Evolutionary conservation across 768 basidiomycete genomes (phyloP).

Genomic region (Leccinum disarticulatum): DNA sequence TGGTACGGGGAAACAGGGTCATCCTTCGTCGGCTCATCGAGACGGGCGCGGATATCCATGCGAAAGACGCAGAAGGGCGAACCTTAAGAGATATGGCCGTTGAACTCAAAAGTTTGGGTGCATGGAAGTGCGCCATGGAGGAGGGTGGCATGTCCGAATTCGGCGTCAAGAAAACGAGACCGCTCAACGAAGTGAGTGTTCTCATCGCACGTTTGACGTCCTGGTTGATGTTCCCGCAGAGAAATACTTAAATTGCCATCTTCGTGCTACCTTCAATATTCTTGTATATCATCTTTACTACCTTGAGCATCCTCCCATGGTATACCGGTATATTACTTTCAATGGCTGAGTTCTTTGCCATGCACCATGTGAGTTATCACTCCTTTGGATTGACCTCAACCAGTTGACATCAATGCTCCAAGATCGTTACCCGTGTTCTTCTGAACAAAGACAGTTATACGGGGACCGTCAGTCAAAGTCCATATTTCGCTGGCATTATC

Average conservation of each 20-base stretch:
- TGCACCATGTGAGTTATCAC: conserved; percentile 82
- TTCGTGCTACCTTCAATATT: conserved; percentile 77
- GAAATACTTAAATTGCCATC: conserved; percentile 79
- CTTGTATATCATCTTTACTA: conserved; percentile 82
- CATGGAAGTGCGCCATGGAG: conserved; percentile 86
- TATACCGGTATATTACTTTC: conserved; percentile 85
- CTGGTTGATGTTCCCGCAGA: conserved; percentile 38
- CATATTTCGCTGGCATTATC: conserved; percentile 94
- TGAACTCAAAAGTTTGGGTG: conserved; percentile 86
- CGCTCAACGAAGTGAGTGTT: conserved; percentile 67
- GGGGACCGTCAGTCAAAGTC: conserved; percentile 80
- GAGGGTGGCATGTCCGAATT: conserved; percentile 84
- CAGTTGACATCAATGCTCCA: conserved; percentile 13
- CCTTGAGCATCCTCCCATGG: conserved; percentile 82
- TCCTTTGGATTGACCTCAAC: neutral
- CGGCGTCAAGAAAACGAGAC: conserved; percentile 62
- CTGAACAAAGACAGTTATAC: conserved; percentile 81
- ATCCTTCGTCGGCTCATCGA: conserved; percentile 85
- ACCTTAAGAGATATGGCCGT: conserved; percentile 93
- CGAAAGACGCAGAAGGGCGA: conserved; percentile 81
- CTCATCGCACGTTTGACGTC: neutral
- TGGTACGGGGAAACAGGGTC: conserved; percentile 88
- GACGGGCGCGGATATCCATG: conserved; percentile 78
- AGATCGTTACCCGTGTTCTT: conserved; percentile 84
- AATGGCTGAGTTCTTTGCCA: conserved; percentile 83